Evolutionary conservation across 1,284 basidiomycete species (phyloP), one percentile per base, ranked within the genome.

Genomic region (Marasmius sp.): DNA sequence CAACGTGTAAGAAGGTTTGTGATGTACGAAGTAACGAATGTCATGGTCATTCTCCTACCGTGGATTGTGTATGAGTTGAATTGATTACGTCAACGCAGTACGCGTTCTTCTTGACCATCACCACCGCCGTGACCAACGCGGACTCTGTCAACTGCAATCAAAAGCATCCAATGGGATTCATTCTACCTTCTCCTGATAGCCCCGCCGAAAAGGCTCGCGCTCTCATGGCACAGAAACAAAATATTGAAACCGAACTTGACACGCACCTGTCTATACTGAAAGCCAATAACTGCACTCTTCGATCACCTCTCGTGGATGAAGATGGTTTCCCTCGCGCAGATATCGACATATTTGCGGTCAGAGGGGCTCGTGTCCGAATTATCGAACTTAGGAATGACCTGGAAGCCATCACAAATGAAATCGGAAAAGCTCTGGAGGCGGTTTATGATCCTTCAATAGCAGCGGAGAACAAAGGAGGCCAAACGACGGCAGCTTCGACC

Each of bases 301-400:
- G 83, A 43, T 86, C 90, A 0, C 85, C 92, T 0, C 84, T 97
- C 38, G 83, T 96, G 54, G 94, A 96, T 70, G 68, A 79, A 0
- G 89, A 95, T 61, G 95, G 94, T 6, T 97, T 93, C 73, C 95
- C 95, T 0, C 83, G 93, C 10, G 87, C 85, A 12, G 91, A 93
- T 72, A 79, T 93, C 61, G 94, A 97, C 70, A 81, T 97, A 18
- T 94, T 89, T 71, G 87, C 91, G 4, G 89, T 96, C 36, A 83
- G 94, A 27, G 81, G 83, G 59, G 92, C 94, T 7, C 82, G 88
- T 57, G 83, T 86, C 49, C 81, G 89, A 61, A 85, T 93, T 38
- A 86, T 92, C 60, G 85, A 89, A 71, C 77, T 95, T 50, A 81
- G 87, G 62, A 97, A 95, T 69, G 94, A 97, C 71, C 79, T 91